Conservation (phyloP, 139 green algal genomes). For the Pycnococcus provasolii region DNA sequence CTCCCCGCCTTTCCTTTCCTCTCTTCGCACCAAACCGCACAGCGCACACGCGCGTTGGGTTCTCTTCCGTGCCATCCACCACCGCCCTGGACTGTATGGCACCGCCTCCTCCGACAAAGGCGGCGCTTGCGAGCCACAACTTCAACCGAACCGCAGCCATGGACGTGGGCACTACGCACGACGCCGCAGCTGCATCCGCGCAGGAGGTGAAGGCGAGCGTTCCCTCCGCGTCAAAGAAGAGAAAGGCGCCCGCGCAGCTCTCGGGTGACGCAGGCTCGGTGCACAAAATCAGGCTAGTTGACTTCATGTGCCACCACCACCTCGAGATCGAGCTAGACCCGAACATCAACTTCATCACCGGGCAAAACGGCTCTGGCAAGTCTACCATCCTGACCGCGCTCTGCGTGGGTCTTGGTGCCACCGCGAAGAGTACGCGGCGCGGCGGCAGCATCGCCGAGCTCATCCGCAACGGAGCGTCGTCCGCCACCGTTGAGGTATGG, state of each 20-base stretch:
- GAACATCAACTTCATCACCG: conserved; percentile 40
- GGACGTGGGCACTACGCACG: no score
- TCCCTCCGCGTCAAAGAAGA: no score
- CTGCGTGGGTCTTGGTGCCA: conserved; percentile 27
- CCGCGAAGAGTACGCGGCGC: conserved; percentile 24
- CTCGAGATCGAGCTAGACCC: conserved; percentile 32
- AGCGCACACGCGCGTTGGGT: no score
- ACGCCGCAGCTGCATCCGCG: no score
- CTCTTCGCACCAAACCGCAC: no score
- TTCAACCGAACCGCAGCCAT: no score
- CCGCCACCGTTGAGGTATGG: conserved; percentile 20
- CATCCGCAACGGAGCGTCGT: background rate
- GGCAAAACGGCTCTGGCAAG: conserved; percentile 42
- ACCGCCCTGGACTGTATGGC: no score
- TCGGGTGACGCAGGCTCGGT: conserved; percentile 14
- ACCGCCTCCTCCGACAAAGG: no score
- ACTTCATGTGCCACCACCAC: conserved; percentile 41
- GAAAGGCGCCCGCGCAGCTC: background rate
- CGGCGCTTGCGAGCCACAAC: no score
- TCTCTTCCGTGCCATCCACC: no score
- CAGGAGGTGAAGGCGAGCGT: no score
- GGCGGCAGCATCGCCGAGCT: conserved; percentile 2
- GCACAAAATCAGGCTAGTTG: conserved; percentile 22
- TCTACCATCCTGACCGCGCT: conserved; percentile 36
- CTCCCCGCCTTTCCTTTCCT: no score